Base-by-base conservation (phyloP, 768 basidiomycete genomes). In the Boletus sensibilis region DNA sequence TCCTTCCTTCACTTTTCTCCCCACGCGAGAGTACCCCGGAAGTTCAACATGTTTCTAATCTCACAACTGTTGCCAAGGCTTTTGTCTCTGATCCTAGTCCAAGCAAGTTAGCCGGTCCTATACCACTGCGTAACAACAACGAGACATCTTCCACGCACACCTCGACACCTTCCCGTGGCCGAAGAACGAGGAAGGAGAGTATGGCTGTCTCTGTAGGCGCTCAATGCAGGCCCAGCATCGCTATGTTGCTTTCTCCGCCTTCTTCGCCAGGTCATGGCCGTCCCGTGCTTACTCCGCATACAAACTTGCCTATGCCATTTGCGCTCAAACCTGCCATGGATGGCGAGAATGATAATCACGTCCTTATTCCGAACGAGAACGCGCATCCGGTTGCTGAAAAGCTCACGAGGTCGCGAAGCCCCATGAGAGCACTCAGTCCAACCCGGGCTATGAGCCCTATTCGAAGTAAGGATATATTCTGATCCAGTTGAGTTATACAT, bases 401-500 rank as follows among this genome's bases (percentile, higher is more conserved):
- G 8, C n/a, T 57, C n/a, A 43, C 4, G 16, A 16, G 49, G 29
- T 38, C 56, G 1, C 53, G 52, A 16, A 70, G 60, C 34, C 60
- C 65, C 4, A 49, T 46, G 2, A 69, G 70, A 52, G 60, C 65
- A 16, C 53, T 70, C 40, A 73, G 74, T 63, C 75, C 75, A 46
- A 56, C 69, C 3, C 65, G 70, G 52, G 72, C 74, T 52, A 59
- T 63, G 59, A 69, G 69, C 50, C 61, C 55, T 38, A 55, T 62
- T 35, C 61, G 60, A 53, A 37, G 62, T 62, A 55, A 62, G 61
- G 18, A 14, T 16, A 21, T 34, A 45, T 37, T 61, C 12, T 34
- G n/a, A 51, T 41, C 13, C 6, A 12, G 31, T 31, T 13, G n/a
- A n/a, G 18, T 39, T 33, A 1, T 11, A 21, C 42, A 11, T 41